Base-by-base conservation (phyloP, 2,329 filamentous ascomycete genomes). In the Pyrenochaeta sp. region DNA sequence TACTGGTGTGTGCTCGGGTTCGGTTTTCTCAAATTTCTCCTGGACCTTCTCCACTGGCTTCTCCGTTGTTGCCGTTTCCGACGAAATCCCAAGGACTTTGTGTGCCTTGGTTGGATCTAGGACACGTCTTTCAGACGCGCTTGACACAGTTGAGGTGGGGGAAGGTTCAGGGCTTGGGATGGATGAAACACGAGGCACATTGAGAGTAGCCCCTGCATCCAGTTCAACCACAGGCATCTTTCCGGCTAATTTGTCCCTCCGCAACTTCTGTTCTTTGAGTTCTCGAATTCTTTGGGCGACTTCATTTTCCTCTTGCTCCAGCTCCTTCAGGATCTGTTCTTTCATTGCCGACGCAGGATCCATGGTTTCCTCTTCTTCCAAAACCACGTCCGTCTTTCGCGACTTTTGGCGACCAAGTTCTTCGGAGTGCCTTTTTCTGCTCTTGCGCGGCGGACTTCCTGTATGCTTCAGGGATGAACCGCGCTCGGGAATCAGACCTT, bases 221-320 rank as follows among this genome's bases (percentile, higher is more conserved):
- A 46, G 4, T 6, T 34, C 44, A 22, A 52, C 50, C 34, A 63
- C 58, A 37, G 67, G 64, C 46, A 61, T 46, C 45, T 64, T 64
- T 26, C 63, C 61, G 26, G 68, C 64, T 50, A 68, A 58, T 53
- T 71, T 74, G 31, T 82, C 77, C 47, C 81, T 76, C 57, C 76
- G 74, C 64, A 81, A 74, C 52, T 82, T 81, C 50, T 81, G 79
- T 53, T 81, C 77, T 58, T 80, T 79, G 21, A 85, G 63, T 55
- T 85, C 75, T 56, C 77, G 76, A 36, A 85, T 85, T 29, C 79
- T 73, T 41, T 77, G 77, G 23, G 78, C 80, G 6, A 85, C 82
- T 27, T 82, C 75, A 51, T 79, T 81, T 19, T 82, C 79, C 41
- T 75, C 77, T 26, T 61, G 59, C 42, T 68, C 66, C 27, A 70